A percentile compares a stretch with the other conserved stretches of the same genome.
These are phyloP conservation scores for Warburgia ugandensis DNA, from an alignment of 164 flowering plant species.

Conservation along the genomic window DNA sequence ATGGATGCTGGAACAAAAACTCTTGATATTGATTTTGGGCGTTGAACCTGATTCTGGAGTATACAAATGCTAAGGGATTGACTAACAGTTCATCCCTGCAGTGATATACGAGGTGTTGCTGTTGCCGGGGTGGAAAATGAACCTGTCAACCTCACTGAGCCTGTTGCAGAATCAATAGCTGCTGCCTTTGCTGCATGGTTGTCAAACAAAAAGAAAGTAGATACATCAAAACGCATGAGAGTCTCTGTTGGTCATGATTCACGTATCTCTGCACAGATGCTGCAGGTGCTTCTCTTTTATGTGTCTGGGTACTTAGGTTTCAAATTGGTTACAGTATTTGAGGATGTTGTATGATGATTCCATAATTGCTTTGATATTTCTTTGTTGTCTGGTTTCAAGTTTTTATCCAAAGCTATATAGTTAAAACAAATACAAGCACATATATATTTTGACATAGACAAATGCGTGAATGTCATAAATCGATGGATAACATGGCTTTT, in stretches of 20 bases:
- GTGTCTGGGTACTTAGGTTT: background rate
- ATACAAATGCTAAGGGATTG: background rate
- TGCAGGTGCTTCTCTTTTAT: constrained; percentile 43
- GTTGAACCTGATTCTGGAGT: background rate
- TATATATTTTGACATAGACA: too few species aligned
- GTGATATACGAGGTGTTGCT: constrained; percentile 99
- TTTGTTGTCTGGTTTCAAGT: background rate
- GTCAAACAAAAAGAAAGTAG: constrained; percentile 54
- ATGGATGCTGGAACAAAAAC: too few species aligned
- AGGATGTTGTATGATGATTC: background rate
- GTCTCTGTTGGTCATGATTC: constrained; percentile 96
- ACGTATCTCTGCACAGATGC: constrained; percentile 76
- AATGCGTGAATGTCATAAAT: too few species aligned
- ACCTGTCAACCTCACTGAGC: constrained; percentile 81
- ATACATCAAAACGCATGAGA: constrained; percentile 43
- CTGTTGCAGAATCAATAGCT: constrained; percentile 90
- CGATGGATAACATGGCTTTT: too few species aligned
- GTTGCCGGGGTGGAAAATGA: constrained; percentile 93
- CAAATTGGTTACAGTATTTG: background rate
- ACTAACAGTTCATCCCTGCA: constrained; percentile 17
- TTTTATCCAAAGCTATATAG: too few species aligned
- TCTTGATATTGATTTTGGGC: background rate
- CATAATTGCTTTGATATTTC: background rate
- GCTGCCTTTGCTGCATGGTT: constrained; percentile 95
- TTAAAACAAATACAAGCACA: too few species aligned